These are phyloP conservation scores for Fragaria nilgerrensis DNA, from an alignment of 306 rosid genomes.

Conservation along the genomic window DNA sequence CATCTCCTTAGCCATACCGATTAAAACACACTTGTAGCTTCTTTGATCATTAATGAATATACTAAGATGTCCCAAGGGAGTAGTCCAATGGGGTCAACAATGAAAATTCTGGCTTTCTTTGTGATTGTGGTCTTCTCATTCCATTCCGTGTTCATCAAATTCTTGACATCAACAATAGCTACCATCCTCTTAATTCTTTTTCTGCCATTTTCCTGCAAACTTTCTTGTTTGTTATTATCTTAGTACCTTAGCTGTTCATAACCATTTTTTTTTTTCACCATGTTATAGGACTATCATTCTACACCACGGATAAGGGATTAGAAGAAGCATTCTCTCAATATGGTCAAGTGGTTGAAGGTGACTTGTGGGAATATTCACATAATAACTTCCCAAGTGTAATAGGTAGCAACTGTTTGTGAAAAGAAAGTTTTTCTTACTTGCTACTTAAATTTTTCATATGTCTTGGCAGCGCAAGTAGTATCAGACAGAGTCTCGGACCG, in stretches of 20 bases:
- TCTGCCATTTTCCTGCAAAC: not conserved
- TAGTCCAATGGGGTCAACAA: not conserved
- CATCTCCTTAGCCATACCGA: not conserved
- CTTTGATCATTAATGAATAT: not conserved
- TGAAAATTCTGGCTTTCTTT: not conserved
- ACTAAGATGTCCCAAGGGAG: not conserved
- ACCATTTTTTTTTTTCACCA: not conserved
- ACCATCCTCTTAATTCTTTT: not conserved
- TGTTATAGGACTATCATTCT: constrained; percentile 66
- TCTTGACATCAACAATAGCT: not conserved
- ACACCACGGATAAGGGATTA: constrained; percentile 63
- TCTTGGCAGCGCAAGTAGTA: constrained; percentile 70
- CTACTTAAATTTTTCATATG: constrained; percentile 21
- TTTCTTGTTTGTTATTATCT: not conserved
- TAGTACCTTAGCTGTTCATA: not conserved
- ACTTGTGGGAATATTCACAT: constrained; percentile 12
- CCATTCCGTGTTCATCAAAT: not conserved
- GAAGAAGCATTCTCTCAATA: constrained; percentile 71
- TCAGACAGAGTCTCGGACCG: constrained; percentile 63
- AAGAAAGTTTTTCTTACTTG: not conserved
- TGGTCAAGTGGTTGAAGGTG: constrained; percentile 92
- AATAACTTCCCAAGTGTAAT: constrained; percentile 8
- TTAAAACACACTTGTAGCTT: not conserved
- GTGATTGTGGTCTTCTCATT: not conserved
- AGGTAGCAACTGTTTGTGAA: not conserved